These are phyloP conservation scores for Fusarium armeniacum DNA, from an alignment of 2,329 filamentous ascomycete genomes.

Conservation along the genomic window DNA sequence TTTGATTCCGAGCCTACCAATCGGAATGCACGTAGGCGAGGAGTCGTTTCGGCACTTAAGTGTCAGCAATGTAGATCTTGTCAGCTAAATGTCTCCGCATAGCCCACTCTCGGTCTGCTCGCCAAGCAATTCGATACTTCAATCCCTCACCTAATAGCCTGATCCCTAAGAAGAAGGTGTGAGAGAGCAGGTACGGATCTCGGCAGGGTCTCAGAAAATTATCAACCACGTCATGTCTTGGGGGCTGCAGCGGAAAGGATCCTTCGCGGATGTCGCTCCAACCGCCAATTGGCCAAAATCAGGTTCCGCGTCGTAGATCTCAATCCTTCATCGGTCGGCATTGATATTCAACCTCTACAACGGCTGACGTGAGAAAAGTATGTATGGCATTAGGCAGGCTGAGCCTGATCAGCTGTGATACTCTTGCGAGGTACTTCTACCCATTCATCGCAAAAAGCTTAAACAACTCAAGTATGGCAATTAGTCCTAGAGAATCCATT, in stretches of 20 bases:
- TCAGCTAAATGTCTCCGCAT: not conserved
- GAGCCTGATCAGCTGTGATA: not conserved
- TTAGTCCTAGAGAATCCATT: not conserved
- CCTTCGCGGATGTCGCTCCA: not conserved
- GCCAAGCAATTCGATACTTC: not conserved
- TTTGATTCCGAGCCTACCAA: not conserved
- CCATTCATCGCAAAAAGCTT: not conserved
- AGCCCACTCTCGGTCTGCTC: not conserved
- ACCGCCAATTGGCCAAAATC: not conserved
- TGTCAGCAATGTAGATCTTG: not conserved
- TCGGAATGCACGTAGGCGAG: not conserved
- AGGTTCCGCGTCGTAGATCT: not conserved
- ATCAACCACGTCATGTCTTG: not conserved
- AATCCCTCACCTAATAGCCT: not conserved
- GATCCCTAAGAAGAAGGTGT: not conserved
- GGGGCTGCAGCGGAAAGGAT: not conserved
- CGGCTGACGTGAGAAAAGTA: not conserved
- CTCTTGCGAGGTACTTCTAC: fast-evolving
- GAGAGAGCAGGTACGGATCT: not conserved
- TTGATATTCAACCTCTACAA: not conserved
- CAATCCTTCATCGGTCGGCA: not conserved
- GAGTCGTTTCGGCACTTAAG: not conserved
- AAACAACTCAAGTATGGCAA: not conserved
- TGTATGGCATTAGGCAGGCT: too few relatives aligned
- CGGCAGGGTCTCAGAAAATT: not conserved